Base-by-base conservation (phyloP, 2,329 filamentous ascomycete genomes). In the Pseudogymnoascus sp. region DNA sequence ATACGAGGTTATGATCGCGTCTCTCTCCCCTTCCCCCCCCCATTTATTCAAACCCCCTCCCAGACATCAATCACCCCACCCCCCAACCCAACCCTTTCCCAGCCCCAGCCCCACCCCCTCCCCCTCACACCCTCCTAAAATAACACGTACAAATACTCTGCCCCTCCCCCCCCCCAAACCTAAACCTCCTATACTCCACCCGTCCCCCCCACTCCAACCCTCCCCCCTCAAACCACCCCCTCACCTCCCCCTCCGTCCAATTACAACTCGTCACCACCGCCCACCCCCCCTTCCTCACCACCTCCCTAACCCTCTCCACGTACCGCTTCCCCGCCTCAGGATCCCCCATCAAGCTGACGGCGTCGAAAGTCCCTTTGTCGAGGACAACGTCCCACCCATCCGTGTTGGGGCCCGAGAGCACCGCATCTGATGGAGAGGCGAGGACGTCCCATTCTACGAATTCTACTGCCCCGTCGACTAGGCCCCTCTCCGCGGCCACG, bases 311-410 rank as follows among this genome's bases (percentile, higher is more conserved):
- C 62, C 85, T 84, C 57, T 82, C 81, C 60, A 85, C 83, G 77
- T 99, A 99, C 3, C 82, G 81, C 74, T 96, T 90, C 73, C 86
- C 90, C 11, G 77, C 77, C 68, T 81, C 79, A 31, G 73, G 75
- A 68, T 87, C 85, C 64, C 81, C 80, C 62, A 82, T 85, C n/a
- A 98, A 79, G 61, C 87, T 92, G 36, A 99, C 89, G 10, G 95
- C 95, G 79, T 99, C 95, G 75, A 98, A 99, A 0, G 95, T 99
- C 51, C 95, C 95, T 78, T 99, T 99, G 77, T 99, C 95, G n/a
- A 97, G 83, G 0, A 97, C 88, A 0, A 97, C 85, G 76, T 98
- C 92, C 79, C 93, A 98, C 0, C 90, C 90, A 1, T 66, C 23
- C 2, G 34, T 36, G 31, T 71, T 67, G 13, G 60, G 14, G 0